Conservation (phyloP, 2,329 filamentous ascomycete species). For the Phoma sp. region DNA sequence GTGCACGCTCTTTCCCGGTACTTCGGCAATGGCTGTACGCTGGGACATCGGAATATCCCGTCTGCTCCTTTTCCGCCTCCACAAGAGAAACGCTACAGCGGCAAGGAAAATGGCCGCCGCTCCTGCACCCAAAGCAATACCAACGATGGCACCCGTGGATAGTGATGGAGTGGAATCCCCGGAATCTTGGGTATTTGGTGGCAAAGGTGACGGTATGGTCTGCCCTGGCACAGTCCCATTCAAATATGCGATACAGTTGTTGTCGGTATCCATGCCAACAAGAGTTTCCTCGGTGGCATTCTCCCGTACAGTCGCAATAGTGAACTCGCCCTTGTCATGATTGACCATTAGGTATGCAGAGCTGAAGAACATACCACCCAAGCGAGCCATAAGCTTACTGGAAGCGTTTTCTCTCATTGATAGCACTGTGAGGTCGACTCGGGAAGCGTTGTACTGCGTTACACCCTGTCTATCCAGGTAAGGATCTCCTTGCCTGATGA, state of each 20-base stretch:
- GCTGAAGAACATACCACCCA: slow-evolving; percentile 18
- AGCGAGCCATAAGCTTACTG: slow-evolving; percentile 11
- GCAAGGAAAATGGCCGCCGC: neutral
- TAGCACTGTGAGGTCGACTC: slow-evolving; percentile 11
- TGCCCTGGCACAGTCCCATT: neutral
- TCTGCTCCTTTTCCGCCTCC: neutral
- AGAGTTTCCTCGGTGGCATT: slow-evolving; percentile 1
- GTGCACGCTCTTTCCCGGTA: neutral
- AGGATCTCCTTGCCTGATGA: slow-evolving; percentile 10
- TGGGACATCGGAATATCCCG: neutral
- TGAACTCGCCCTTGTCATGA: slow-evolving; percentile 16
- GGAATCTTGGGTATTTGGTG: neutral
- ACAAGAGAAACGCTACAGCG: neutral
- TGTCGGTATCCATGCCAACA: slow-evolving; percentile 9
- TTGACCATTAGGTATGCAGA: slow-evolving; percentile 14
- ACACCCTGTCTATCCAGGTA: slow-evolving; percentile 2
- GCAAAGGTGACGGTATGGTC: neutral
- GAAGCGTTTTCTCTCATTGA: slow-evolving; percentile 1
- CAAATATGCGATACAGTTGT: slow-evolving; percentile 1
- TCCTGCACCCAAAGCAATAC: neutral
- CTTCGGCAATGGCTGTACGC: neutral
- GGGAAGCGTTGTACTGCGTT: neutral
- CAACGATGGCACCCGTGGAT: neutral
- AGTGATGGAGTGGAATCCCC: neutral
- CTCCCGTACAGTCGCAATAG: slow-evolving; percentile 2